Evolutionary conservation across 805 yeast species (phyloP).

Genomic region (Candida fluviatilis): DNA sequence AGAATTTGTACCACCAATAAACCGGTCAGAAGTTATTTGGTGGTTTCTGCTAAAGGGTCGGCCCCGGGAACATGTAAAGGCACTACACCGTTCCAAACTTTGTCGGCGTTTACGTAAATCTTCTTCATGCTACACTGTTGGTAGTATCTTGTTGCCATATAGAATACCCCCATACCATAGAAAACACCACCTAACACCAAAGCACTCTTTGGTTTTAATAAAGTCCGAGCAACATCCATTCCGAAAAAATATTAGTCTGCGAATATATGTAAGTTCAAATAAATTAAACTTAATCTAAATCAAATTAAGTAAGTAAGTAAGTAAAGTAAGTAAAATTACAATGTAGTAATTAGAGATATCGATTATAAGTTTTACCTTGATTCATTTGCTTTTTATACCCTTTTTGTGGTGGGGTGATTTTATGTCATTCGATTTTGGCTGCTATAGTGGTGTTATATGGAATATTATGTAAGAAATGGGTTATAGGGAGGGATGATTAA

Average conservation of each 20-base stretch:
- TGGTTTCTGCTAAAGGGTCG: neutral
- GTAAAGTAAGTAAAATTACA: too few relatives aligned
- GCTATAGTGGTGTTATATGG: neutral
- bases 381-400: neutral
- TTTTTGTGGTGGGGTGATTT: neutral
- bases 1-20: neutral
- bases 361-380: too few relatives aligned
- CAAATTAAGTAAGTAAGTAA: too few relatives aligned
- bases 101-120: constrained; percentile 27
- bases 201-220: constrained; percentile 20
- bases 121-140: constrained; percentile 23
- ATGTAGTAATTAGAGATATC: too few relatives aligned
- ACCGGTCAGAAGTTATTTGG: neutral
- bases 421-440: neutral
- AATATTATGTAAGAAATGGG: neutral
- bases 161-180: constrained; percentile 29
- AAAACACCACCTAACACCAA: constrained; percentile 27
- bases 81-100: constrained; percentile 22
- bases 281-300: neutral
- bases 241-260: neutral
- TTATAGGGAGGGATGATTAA: neutral
- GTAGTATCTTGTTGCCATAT: constrained; percentile 31
- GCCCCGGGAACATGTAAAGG: constrained; percentile 19
- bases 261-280: neutral
- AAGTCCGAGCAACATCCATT: neutral